Base-by-base conservation (phyloP, 768 basidiomycete genomes). In the Pisolithus microcarpus region DNA sequence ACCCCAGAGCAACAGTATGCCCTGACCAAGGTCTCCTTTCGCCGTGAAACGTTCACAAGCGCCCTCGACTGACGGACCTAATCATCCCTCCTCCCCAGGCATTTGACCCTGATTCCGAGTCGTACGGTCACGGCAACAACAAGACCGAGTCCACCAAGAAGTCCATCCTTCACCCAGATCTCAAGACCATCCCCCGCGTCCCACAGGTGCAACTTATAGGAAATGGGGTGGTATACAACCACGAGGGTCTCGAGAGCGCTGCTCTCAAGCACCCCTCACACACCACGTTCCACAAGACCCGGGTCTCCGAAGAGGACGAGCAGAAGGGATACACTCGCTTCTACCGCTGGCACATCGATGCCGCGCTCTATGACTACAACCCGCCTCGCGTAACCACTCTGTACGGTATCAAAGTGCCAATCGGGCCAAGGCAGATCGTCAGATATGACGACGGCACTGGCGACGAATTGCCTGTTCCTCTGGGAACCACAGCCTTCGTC, bases 301-400 rank as follows among this genome's bases (percentile, higher is more conserved):
- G 67, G 19, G 75, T 94, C 34, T 81, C 82, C 9, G 70, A 74
- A 3, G 86, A 86, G 60, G 91, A 93, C 54, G 85, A 87, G 58
- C 80, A 69, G 7, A 75, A 77, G 48, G 90, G 89, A n/a, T 66
- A 75, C 42, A 93, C 91, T n/a, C 78, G 91, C 37, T 93, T 87
- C 75, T 92, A 91, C 66, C 75, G 91, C 45, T 92, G 91, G 90
- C 89, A 94, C 65, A 92, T 93, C 66, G 91, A 93, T 58, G 91
- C 92, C 1, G 89, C 89, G 2, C 68, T 91, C 36, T 88, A 87
- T 62, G 80, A 84, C 50, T 73, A 85, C 11, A 79, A 80, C 23
- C 87, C 87, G 16, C 91, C 91, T 4, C 84, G 77, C 56, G 91
- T 88, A 38, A 94, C 92, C 5, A 89, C 90, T 0, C 78, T 94